Evolutionary conservation across 2,329 filamentous ascomycete species (phyloP).

Genomic region (Diaporthe citrichinensis): DNA sequence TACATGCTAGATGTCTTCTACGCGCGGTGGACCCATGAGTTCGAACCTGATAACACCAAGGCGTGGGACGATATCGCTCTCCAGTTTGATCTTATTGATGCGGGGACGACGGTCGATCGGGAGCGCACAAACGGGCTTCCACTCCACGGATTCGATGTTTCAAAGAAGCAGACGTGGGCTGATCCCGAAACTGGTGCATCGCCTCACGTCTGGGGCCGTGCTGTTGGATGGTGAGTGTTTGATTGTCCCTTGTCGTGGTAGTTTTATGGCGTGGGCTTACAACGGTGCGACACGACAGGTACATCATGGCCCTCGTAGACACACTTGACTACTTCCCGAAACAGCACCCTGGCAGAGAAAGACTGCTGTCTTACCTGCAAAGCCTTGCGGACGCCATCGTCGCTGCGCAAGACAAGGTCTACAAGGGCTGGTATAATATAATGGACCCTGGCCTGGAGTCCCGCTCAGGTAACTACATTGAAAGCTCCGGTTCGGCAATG

Average conservation of each 20-base stretch:
- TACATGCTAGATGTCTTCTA: conserved; percentile 56
- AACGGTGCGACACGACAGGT: conserved; percentile 14
- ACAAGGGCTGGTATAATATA: conserved; percentile 55
- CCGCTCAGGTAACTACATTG: conserved; percentile 52
- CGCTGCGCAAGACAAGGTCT: conserved; percentile 17
- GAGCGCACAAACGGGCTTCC: conserved; percentile 57
- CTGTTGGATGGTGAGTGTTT: conserved; percentile 52
- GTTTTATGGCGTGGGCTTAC: neutral
- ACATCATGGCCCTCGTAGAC: conserved; percentile 49
- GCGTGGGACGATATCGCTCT: conserved; percentile 42
- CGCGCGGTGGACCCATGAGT: conserved; percentile 45
- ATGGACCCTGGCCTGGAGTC: conserved; percentile 45
- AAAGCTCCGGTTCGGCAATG: conserved; percentile 53
- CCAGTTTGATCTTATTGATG: conserved; percentile 25
- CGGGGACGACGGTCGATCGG: conserved; percentile 50
- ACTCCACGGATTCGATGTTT: conserved; percentile 67
- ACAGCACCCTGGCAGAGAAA: conserved; percentile 12
- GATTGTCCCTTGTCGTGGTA: neutral
- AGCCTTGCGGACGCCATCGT: conserved; percentile 17
- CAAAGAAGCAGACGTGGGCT: conserved; percentile 63
- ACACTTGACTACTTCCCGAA: conserved; percentile 50
- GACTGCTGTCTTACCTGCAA: conserved; percentile 10
- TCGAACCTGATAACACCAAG: conserved; percentile 44
- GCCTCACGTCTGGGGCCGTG: conserved; percentile 65
- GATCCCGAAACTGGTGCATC: conserved; percentile 61